Base-by-base conservation (phyloP, 2,329 filamentous ascomycete species). In the Verticillium nonalfalfae region DNA sequence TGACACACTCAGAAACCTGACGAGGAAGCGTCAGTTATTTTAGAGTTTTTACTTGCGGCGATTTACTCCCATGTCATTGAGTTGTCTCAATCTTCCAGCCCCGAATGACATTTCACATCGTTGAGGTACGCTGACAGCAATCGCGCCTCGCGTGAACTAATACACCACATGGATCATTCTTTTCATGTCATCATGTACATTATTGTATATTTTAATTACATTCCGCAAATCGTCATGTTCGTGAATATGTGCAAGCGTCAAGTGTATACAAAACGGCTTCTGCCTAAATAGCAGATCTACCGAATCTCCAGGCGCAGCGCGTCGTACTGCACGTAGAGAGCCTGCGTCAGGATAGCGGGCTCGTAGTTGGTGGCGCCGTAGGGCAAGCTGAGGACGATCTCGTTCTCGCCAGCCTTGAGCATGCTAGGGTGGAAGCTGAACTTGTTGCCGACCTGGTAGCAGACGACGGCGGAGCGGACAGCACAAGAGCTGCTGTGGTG, bases 241-340 rank as follows among this genome's bases (percentile, higher is more conserved):
- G 18, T 52, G 9, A 11, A 18, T 52, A 52, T 52, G 45, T 52
- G 21, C 45, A 10, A 18, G 9, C 18, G 45, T 52, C 45, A 11
- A 52, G 45, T 52, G 45, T 52, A 52, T 52, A 52, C 45, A 52
- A 2, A 15, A 11, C 15, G 21, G 39, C 21, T 18, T 52, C 18
- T 52, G 18, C 45, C 7, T 21, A 11, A 18, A 13, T 66, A 52
- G 18, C 35, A 36, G 35, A 9, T 18, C 13, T 73, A 81, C 60
- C 70, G 69, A 33, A 87, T 68, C 68, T 87, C 85, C 59, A 87
- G 65, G 60, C 84, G 74, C 70, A 87, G 66, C 5, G 85, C 84
- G 72, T 87, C 85, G 65, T 88, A 87, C 73, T 87, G 84, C 9
- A 87, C 79, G 71, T 87, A 87, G 0, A 84, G 75, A 1, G 76